Conservation (phyloP, 306 rosid species). For the Cicer bijugum region DNA sequence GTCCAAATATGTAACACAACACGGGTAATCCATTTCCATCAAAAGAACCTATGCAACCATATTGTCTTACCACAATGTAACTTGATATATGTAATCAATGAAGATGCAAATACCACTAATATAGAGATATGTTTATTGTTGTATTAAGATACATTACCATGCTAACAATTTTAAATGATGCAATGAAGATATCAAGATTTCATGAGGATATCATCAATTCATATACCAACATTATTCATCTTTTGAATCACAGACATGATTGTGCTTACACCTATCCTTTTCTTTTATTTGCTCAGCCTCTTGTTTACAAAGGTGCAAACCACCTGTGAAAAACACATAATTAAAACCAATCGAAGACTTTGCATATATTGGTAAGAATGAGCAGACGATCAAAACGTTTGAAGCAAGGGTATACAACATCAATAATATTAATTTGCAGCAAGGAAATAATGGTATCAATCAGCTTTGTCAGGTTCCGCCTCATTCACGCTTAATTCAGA, state of each 20-base stretch:
- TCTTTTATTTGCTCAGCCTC: constrained; percentile 23
- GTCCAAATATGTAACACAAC: no score
- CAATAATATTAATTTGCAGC: constrained; percentile 37
- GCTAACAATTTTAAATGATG: constrained; percentile 21
- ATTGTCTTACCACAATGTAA: no score
- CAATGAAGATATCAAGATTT: constrained; percentile 34
- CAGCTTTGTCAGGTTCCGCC: constrained; percentile 51
- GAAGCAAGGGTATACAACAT: constrained; percentile 42
- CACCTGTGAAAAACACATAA: constrained; percentile 31
- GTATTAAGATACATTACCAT: constrained; percentile 17
- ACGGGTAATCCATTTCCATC: no score
- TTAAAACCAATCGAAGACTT: constrained; percentile 36
- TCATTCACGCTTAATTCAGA: constrained; percentile 48
- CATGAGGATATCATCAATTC: constrained; percentile 22
- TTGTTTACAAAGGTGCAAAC: constrained; percentile 23
- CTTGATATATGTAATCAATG: background rate
- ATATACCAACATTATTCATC: constrained; percentile 22
- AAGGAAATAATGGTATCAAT: constrained; percentile 39
- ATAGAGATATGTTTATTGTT: constrained; percentile 20
- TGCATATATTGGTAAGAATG: constrained; percentile 15
- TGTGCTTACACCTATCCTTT: constrained; percentile 32
- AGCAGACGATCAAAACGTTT: constrained; percentile 20
- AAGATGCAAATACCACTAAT: constrained; percentile 24
- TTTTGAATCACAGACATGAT: constrained; percentile 18
- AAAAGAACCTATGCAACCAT: no score